Percentiles rank a stretch among this genome's conserved stretches.
phyloP scores from a whole-genome alignment of 176 grass and related monocot species.

The Chloris gayana region DNA sequence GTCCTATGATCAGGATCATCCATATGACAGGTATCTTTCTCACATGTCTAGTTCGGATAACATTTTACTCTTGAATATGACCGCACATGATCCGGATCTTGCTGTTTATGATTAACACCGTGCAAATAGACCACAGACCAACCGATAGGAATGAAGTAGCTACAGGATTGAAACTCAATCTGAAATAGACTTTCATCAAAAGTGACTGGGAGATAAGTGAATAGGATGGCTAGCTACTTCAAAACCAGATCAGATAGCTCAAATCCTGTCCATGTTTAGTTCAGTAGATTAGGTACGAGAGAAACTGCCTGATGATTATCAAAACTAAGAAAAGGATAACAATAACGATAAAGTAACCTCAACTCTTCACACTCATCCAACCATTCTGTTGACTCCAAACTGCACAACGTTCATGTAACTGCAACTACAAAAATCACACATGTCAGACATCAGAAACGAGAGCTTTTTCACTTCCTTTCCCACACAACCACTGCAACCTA shows the following conservation, averaged over 20 bases:
- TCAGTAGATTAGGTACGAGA: neutral
- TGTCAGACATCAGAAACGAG: neutral
- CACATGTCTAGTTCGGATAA: conserved; percentile 25
- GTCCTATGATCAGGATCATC: neutral
- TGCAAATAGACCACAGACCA: neutral
- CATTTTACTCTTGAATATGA: conserved; percentile 23
- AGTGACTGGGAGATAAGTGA: neutral
- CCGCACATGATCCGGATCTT: neutral
- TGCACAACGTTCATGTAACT: neutral
- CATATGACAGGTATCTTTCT: conserved; percentile 22
- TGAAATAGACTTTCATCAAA: neutral
- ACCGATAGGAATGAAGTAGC: neutral
- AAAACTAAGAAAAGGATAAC: neutral
- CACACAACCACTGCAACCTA: neutral
- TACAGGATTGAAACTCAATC: neutral
- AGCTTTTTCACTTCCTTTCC: neutral
- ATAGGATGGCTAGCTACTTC: conserved; percentile 16
- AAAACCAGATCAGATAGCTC: neutral
- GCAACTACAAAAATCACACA: neutral
- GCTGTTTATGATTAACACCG: neutral
- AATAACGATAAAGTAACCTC: neutral
- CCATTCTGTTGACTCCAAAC: neutral
- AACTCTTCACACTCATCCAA: neutral
- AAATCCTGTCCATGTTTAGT: neutral
- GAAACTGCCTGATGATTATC: neutral